phyloP scores from a whole-genome alignment of 2,329 filamentous ascomycete genomes.

The Penicillium sp. region DNA sequence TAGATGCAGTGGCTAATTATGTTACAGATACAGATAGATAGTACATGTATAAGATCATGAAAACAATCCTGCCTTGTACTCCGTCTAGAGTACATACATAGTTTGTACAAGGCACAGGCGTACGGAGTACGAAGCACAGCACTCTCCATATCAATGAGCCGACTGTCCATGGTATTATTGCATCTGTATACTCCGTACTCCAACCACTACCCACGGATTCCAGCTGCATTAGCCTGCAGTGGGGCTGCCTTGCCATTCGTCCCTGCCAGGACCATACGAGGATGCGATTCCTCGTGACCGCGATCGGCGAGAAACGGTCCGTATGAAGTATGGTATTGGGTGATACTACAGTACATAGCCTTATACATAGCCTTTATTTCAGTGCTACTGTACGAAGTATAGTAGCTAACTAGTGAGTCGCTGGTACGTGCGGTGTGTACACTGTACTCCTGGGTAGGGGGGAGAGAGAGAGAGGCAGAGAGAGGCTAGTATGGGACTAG shows the following conservation, averaged over 20 bases:
- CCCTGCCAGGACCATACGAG: slow-evolving; percentile 5
- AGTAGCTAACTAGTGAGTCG: no score
- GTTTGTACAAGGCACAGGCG: no score
- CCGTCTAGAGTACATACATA: no score
- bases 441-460: no score
- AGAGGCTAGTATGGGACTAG: not conserved
- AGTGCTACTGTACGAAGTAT: no score
- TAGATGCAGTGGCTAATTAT: no score
- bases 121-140: no score
- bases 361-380: not conserved
- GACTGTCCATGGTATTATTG: not conserved
- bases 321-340: not conserved
- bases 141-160: not conserved
- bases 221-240: slow-evolving; percentile 1
- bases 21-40: no score
- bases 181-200: not conserved
- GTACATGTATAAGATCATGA: no score
- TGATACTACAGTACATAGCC: not conserved
- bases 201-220: not conserved
- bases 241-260: slow-evolving; percentile 3
- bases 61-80: no score
- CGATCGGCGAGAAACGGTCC: slow-evolving; percentile 17
- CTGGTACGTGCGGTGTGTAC: no score
- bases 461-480: no score
- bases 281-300: slow-evolving; percentile 14